Evolutionary conservation across 306 rosid species (phyloP), one percentile per base, ranked within the genome.

Genomic region (Lablab purpureus): DNA sequence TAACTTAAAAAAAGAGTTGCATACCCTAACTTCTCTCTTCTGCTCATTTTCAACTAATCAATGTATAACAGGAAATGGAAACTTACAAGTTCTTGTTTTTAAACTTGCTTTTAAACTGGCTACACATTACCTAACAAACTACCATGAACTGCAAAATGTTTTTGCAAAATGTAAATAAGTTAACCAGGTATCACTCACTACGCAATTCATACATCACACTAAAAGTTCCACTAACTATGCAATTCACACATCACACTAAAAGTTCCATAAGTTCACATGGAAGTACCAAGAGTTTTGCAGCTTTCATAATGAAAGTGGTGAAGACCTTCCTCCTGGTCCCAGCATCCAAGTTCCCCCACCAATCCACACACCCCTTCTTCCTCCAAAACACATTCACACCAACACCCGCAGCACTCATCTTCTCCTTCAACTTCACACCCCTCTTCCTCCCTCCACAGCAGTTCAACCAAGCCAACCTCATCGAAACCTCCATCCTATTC

Each of bases 331-430:
- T 76, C 89, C 88, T 85, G 2, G 74, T 78, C 36, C 81, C 68
- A 17, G 65, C 63, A 82, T 94, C 96, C 87, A 94, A 74, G 80
- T 84, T 89, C 51, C 58, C 52, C 97, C 98, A 94, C 97, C 97
- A 94, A 46, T 89, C 94, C 71, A 94, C 87, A 67, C 94, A 94
- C 36, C 98, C 94, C 66, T 89, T 92, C 87, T 94, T 94, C 91
- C 98, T 90, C 96, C 96, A 90, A 83, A 71, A 92, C 74, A 90
- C 91, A 88, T 90, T 90, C 1, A 89, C 85, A 1, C 89, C 90
- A 27, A 88, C 50, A 0, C 92, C 87, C 0, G 83, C 90, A 0
- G 77, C 81, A 4, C 64, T 87, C 37, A 85, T 55, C 88, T 94
- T 94, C 84, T 94, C 97, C 76, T 92, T 94, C 92, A 92, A 74